phyloP scores from a whole-genome alignment of 2,329 filamentous ascomycete species.

The Aspergillus sclerotialis region DNA sequence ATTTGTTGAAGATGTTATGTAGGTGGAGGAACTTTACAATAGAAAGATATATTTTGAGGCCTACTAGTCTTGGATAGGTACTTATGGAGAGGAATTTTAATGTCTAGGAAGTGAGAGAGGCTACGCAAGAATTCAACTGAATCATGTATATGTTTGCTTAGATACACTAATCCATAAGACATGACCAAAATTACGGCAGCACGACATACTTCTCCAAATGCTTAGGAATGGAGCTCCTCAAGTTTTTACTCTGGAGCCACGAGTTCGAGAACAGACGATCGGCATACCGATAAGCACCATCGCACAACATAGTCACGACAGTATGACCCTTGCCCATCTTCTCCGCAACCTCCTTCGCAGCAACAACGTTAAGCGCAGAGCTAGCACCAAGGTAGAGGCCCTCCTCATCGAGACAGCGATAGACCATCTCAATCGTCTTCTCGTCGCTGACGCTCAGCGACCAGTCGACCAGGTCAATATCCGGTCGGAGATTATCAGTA shows the following conservation, averaged over 20 bases:
- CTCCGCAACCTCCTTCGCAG: conserved; percentile 87
- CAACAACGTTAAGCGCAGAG: conserved; percentile 89
- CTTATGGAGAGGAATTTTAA: too few relatives aligned
- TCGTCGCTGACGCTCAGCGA: conserved; percentile 80
- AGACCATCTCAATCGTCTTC: conserved; percentile 97
- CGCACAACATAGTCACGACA: conserved; percentile 88
- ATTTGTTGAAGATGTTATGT: too few relatives aligned
- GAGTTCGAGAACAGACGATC: conserved; percentile 86
- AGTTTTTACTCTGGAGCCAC: conserved; percentile 82
- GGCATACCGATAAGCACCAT: conserved; percentile 96
- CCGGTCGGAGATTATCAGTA: conserved; percentile 86
- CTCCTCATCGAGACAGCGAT: conserved; percentile 90
- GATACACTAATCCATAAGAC: conserved; percentile 5
- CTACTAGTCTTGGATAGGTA: too few relatives aligned
- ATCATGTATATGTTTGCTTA: too few relatives aligned
- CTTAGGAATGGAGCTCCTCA: conserved; percentile 73
- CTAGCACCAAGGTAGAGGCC: conserved; percentile 92
- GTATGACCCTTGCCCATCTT: conserved; percentile 82
- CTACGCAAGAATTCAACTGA: too few relatives aligned
- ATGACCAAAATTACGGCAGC: conserved; percentile 53
- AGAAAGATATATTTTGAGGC: too few relatives aligned
- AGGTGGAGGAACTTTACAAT: too few relatives aligned
- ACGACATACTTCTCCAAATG: conserved; percentile 92
- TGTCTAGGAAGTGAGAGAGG: too few relatives aligned
- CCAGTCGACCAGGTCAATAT: conserved; percentile 77